Percentiles rank a stretch among this genome's conserved stretches.
These are phyloP conservation scores for Cercospora brassicicola DNA, from an alignment of 2,329 filamentous ascomycete genomes.

Conservation along the genomic window DNA sequence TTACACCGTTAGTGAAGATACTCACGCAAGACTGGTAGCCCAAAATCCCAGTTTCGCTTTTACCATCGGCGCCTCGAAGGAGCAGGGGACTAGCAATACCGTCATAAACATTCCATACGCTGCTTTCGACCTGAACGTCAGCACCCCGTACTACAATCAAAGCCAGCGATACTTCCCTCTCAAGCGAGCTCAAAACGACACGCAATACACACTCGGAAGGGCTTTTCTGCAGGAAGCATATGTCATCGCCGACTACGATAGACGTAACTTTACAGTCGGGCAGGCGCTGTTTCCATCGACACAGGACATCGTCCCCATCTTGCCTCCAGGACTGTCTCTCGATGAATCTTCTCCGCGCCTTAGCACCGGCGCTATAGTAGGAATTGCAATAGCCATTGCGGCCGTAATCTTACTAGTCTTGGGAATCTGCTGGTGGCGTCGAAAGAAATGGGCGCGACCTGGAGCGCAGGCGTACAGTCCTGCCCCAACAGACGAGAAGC, in stretches of 20 bases:
- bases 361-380: background rate
- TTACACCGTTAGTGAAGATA: slow-evolving; percentile 44
- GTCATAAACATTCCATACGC: slow-evolving; percentile 51
- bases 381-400: background rate
- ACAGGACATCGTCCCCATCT: background rate
- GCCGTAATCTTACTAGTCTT: too few species aligned
- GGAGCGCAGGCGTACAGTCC: background rate
- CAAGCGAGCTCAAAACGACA: slow-evolving; percentile 54
- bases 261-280: slow-evolving; percentile 48
- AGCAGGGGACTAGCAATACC: slow-evolving; percentile 25
- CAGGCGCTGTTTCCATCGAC: slow-evolving; percentile 29
- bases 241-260: slow-evolving; percentile 51
- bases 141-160: slow-evolving; percentile 56
- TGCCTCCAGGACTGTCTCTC: background rate
- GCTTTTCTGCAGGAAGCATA: slow-evolving; percentile 69
- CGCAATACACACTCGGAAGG: slow-evolving; percentile 63
- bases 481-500: background rate
- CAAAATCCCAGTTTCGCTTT: slow-evolving; percentile 44
- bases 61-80: slow-evolving; percentile 23
- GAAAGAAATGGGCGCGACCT: background rate
- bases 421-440: background rate
- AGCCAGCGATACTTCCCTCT: slow-evolving; percentile 67
- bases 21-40: slow-evolving; percentile 37
- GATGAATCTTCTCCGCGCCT: background rate
- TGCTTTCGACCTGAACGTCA: slow-evolving; percentile 50